These are phyloP conservation scores for Globisporangium carolinianum DNA, from an alignment of 352 stramenopile species.

Conservation along the genomic window DNA sequence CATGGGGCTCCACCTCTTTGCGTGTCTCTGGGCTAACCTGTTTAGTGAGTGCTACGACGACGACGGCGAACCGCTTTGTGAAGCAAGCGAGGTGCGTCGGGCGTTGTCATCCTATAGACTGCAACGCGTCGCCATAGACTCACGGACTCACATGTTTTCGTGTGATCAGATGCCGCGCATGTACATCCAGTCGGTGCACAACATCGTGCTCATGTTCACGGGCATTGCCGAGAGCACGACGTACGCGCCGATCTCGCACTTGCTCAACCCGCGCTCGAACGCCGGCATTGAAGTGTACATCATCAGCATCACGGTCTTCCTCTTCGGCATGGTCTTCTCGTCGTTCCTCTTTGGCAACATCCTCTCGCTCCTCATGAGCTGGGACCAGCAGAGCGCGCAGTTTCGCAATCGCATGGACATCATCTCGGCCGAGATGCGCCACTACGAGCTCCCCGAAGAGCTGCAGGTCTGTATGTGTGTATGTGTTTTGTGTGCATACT, in stretches of 20 bases:
- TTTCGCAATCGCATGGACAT: constrained; percentile 85
- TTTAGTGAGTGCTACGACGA: constrained; percentile 57
- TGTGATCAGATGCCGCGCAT: constrained; percentile 34
- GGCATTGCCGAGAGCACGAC: constrained; percentile 59
- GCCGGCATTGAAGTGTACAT: constrained; percentile 51
- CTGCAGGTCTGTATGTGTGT: constrained; percentile 25
- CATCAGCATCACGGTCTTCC: constrained; percentile 59
- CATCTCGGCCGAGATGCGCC: constrained; percentile 74
- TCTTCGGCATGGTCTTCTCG: constrained; percentile 61
- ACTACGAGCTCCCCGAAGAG: constrained; percentile 73
- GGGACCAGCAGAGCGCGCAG: constrained; percentile 72
- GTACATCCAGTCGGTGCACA: constrained; percentile 73
- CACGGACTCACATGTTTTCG: background rate
- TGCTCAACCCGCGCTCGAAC: constrained; percentile 32
- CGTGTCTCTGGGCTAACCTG: constrained; percentile 63
- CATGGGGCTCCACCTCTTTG: constrained; percentile 64
- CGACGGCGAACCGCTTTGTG: constrained; percentile 23
- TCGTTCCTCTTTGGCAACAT: constrained; percentile 79
- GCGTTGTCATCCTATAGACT: too few relatives aligned
- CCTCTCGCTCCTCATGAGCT: constrained; percentile 70
- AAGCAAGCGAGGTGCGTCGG: constrained; percentile 24
- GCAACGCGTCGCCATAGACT: too few relatives aligned
- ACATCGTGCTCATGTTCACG: constrained; percentile 75
- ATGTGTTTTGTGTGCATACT: background rate
- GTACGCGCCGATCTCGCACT: constrained; percentile 46